Conservation (phyloP, 345 rosid species). For the Citrus hindsii region DNA sequence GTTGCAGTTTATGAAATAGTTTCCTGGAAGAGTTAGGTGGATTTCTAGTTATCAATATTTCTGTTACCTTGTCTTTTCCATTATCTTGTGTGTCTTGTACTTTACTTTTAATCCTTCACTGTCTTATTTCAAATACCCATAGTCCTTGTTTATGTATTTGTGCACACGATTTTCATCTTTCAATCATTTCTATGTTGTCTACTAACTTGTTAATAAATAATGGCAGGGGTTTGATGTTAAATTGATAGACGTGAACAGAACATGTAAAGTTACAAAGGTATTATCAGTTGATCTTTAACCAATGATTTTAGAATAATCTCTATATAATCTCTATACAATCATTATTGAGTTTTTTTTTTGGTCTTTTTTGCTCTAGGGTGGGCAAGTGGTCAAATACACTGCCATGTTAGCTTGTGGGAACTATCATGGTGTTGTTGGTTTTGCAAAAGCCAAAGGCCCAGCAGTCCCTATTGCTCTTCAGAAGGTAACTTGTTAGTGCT, state of each 20-base stretch:
- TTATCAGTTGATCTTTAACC: neutral
- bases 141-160: neutral
- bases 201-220: conserved; percentile 6
- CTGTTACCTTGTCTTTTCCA: neutral
- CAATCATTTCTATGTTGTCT: neutral
- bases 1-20: neutral
- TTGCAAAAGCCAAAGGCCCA: conserved; percentile 85
- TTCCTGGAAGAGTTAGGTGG: neutral
- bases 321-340: neutral
- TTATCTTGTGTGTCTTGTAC: neutral
- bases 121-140: neutral
- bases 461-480: conserved; percentile 76
- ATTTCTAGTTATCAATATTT: neutral
- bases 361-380: conserved; percentile 47
- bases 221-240: conserved; percentile 91
- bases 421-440: conserved; percentile 86
- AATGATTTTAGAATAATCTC: conserved; percentile 3
- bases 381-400: conserved; percentile 73
- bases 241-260: conserved; percentile 80
- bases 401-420: conserved; percentile 89
- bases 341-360: conserved; percentile 6
- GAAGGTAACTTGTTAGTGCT: conserved; percentile 48
- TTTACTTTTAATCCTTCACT: neutral
- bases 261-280: conserved; percentile 95
- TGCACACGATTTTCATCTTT: neutral